Base-by-base conservation (phyloP, 148 eudicot species). In the Gaultheria prostrata region DNA sequence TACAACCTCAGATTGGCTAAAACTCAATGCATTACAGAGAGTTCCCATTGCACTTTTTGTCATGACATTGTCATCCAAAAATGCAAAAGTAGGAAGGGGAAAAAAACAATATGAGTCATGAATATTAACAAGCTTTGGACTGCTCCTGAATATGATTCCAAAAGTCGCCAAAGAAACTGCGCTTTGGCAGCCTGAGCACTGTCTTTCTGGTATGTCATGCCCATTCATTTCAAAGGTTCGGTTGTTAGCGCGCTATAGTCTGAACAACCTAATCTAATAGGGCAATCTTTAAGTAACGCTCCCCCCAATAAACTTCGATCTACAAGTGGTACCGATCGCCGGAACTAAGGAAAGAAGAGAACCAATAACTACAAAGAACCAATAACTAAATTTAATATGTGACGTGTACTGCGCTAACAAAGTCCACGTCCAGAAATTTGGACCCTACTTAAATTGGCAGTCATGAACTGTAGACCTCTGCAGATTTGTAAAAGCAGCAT, bases 401-500 rank as follows among this genome's bases (percentile, higher is more conserved):
- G 56, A 48, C 20, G 0, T 26, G 53, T 24, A 49, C 30, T 48
- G 30, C 20, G 13, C 35, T 24, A 76, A 20, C 35, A 24, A 46
- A 21, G 54, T n/a, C 79, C 57, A 48, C 15, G 21, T 48, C 33
- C 26, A 20, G 26, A 76, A 76, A 24, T 48, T 49, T 49, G 17
- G 79, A 76, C 26, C 24, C 33, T 28, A 48, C 20, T 28, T 76
- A 24, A 6, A 76, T 26, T 7, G 4, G 28, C 8, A 24, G 79
- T 26, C 18, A 76, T 76, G 78, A 76, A 76, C n/a, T 76, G 57
- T 48, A 76, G 32, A 48, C 56, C 24, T 48, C 13, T 76, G 57
- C 79, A 76, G 50, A 75, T 46, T 76, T 48, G 79, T 48, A 76
- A 24, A 18, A 14, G 79, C 35, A 73, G 50, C 49, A 73, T 39